phyloP scores from a whole-genome alignment of 106 monocot species.

The Dendrobium nobile region DNA sequence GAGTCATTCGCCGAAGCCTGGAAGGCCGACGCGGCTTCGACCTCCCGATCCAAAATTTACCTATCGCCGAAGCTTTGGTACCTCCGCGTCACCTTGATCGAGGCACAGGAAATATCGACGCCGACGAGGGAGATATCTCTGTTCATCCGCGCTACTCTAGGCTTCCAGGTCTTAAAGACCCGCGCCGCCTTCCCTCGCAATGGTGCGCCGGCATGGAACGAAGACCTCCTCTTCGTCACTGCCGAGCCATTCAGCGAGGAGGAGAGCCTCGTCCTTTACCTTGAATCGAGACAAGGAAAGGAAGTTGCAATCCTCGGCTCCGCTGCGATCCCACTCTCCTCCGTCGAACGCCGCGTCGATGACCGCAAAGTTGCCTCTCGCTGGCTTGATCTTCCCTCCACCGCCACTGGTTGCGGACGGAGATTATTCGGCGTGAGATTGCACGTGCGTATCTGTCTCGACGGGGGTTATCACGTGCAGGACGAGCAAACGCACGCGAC shows the following conservation, averaged over 20 bases:
- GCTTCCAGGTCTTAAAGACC: slow-evolving; percentile 54
- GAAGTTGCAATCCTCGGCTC: slow-evolving; percentile 39
- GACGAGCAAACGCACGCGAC: slow-evolving; percentile 50
- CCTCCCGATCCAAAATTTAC: slow-evolving; percentile 61
- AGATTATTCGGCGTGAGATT: slow-evolving; percentile 33
- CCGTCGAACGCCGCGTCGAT: slow-evolving; percentile 81
- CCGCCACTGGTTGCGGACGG: background rate
- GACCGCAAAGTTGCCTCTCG: slow-evolving; percentile 59
- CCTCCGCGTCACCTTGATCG: slow-evolving; percentile 66
- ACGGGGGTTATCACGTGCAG: slow-evolving; percentile 80
- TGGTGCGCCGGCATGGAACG: slow-evolving; percentile 66
- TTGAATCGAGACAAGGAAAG: slow-evolving; percentile 59
- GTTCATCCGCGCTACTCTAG: slow-evolving; percentile 42
- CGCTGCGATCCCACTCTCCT: slow-evolving; percentile 37
- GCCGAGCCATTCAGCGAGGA: slow-evolving; percentile 74
- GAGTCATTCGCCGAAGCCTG: slow-evolving; percentile 52
- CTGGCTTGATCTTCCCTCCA: slow-evolving; percentile 62
- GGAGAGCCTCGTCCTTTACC: slow-evolving; percentile 30
- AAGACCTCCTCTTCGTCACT: slow-evolving; percentile 76
- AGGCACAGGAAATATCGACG: slow-evolving; percentile 43
- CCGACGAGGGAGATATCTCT: slow-evolving; percentile 26
- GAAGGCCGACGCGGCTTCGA: slow-evolving; percentile 40
- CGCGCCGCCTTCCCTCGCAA: slow-evolving; percentile 30
- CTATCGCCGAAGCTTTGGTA: slow-evolving; percentile 94
- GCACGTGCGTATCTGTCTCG: slow-evolving; percentile 73